Evolutionary conservation across 2,329 filamentous ascomycete genomes (phyloP).

Genomic region (Fonsecaea monophora): DNA sequence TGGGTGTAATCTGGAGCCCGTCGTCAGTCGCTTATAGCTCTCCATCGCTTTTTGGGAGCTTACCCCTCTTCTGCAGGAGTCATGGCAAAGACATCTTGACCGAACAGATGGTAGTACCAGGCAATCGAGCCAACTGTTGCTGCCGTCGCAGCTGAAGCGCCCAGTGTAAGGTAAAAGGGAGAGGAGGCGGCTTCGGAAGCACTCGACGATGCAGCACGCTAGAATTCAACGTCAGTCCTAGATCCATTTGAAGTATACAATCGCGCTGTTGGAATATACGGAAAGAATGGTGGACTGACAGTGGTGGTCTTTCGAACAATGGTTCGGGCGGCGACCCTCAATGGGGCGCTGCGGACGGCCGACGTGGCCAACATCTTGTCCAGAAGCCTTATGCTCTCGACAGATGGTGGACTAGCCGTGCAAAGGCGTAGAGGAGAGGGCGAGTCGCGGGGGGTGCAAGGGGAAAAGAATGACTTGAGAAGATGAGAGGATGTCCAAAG

Average conservation of each 20-base stretch:
- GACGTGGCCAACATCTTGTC: constrained; percentile 90
- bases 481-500: constrained; percentile 29
- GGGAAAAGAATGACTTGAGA: constrained; percentile 29
- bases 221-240: constrained; percentile 40
- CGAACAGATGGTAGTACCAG: constrained; percentile 98
- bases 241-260: constrained; percentile 43
- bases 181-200: constrained; percentile 73
- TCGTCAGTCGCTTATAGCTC: constrained; percentile 41
- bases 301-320: constrained; percentile 73
- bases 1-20: constrained; percentile 76
- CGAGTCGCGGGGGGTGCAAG: constrained; percentile 18
- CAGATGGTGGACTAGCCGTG: constrained; percentile 32
- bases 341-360: constrained; percentile 85
- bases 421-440: constrained; percentile 27
- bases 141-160: constrained; percentile 83
- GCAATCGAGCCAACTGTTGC: constrained; percentile 87
- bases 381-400: constrained; percentile 32
- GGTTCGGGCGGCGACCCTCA: constrained; percentile 78
- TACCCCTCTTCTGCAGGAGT: constrained; percentile 98
- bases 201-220: constrained; percentile 71
- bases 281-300: constrained; percentile 67
- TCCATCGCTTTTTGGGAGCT: constrained; percentile 52
- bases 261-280: constrained; percentile 38
- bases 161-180: constrained; percentile 81
- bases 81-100: constrained; percentile 83